Conservation (phyloP, 1,284 basidiomycete genomes). For the Boletus sp. region DNA sequence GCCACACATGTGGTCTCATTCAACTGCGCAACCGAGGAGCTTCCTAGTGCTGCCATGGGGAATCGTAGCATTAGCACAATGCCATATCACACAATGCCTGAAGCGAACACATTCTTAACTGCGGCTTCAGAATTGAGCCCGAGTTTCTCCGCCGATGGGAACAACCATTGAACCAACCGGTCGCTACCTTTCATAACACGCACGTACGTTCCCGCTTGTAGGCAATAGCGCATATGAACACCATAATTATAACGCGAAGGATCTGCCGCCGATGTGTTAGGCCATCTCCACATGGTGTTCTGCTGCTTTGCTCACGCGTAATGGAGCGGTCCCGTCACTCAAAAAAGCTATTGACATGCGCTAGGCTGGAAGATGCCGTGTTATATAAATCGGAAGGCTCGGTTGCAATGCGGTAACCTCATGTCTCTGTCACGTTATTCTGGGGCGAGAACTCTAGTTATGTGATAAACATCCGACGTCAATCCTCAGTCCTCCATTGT, state of each 20-base stretch:
- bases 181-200: background rate
- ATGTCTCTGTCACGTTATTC: conserved; percentile 1
- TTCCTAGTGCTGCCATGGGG: background rate
- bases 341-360: background rate
- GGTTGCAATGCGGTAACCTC: background rate
- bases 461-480: background rate
- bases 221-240: background rate
- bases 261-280: background rate
- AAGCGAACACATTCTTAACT: conserved; percentile 11
- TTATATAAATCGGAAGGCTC: background rate
- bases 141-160: conserved; percentile 19
- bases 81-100: background rate
- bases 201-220: conserved; percentile 1
- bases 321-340: conserved; percentile 15
- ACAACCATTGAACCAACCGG: background rate
- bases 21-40: background rate
- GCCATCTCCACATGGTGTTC: background rate
- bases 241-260: background rate
- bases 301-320: background rate
- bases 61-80: background rate
- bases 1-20: too few relatives aligned
- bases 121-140: background rate
- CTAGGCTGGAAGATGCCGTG: background rate
- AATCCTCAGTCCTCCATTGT: conserved; percentile 12
- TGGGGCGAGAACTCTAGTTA: background rate